phyloP scores from a whole-genome alignment of 1,284 basidiomycete species.

The Rhodotorula sp. region DNA sequence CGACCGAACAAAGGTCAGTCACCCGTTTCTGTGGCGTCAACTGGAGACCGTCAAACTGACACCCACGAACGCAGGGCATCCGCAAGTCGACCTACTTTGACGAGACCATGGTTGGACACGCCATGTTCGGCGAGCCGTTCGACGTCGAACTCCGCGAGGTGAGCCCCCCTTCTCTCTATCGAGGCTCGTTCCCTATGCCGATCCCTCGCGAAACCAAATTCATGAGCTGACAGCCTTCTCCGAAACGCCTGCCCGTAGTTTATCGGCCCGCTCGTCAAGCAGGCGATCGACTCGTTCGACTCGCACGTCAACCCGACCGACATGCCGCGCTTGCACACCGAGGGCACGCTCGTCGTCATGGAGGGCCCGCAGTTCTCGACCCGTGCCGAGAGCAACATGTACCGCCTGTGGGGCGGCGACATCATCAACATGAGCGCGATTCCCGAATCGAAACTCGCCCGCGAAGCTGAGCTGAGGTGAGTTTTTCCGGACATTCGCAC shows the following conservation, averaged over 20 bases:
- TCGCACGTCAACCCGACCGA: conserved; percentile 54
- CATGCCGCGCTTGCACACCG: conserved; percentile 61
- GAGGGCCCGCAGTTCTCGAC: conserved; percentile 82
- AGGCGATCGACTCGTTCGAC: conserved; percentile 60
- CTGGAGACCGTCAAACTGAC: not conserved
- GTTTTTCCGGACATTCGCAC: conserved; percentile 37
- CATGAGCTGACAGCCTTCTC: not conserved
- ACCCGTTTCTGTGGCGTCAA: too few species aligned
- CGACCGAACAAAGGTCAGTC: conserved; percentile 72
- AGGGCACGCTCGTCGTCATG: conserved; percentile 91
- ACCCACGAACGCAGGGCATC: conserved; percentile 22
- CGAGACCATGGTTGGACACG: conserved; percentile 80
- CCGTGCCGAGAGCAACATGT: conserved; percentile 91
- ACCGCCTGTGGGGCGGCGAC: conserved; percentile 87
- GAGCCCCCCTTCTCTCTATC: not conserved
- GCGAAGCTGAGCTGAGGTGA: conserved; percentile 89
- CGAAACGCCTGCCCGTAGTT: conserved; percentile 50
- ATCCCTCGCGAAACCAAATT: not conserved
- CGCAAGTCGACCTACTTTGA: conserved; percentile 79
- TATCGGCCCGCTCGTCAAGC: conserved; percentile 65
- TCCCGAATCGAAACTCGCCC: conserved; percentile 91
- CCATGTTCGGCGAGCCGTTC: conserved; percentile 78
- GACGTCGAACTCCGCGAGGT: conserved; percentile 56
- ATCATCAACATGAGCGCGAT: conserved; percentile 85
- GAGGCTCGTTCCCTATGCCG: not conserved